Percentiles rank a stretch among this genome's conserved stretches.
Conservation (phyloP, 768 basidiomycete species). For the Gymnopilus junonius region DNA sequence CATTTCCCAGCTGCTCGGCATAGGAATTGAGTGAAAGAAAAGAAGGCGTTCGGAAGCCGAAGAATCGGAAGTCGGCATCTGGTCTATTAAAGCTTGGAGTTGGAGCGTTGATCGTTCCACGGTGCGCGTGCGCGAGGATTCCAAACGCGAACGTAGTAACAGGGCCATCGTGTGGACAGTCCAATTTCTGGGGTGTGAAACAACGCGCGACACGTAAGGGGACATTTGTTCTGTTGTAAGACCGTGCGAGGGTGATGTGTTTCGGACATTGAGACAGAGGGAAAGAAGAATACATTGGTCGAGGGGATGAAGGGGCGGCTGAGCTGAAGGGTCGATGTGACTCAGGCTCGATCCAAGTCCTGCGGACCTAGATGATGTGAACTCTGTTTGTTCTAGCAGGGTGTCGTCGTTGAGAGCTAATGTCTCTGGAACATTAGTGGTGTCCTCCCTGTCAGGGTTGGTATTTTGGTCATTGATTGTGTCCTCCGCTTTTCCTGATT, state of each 20-base stretch:
- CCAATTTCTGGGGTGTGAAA: slow-evolving; percentile 93
- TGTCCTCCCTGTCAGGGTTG: slow-evolving; percentile 11
- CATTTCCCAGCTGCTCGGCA: slow-evolving; percentile 94
- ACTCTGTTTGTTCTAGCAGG: slow-evolving; percentile 91
- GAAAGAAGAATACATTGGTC: slow-evolving; percentile 94
- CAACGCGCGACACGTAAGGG: slow-evolving; percentile 88
- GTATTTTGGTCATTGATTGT: slow-evolving; percentile 9
- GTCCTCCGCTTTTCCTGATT: slow-evolving; percentile 10
- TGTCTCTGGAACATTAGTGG: slow-evolving; percentile 67
- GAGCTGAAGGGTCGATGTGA: slow-evolving; percentile 81
- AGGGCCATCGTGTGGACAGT: slow-evolving; percentile 96
- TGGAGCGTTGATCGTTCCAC: slow-evolving; percentile 93
- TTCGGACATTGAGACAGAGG: slow-evolving; percentile 88
- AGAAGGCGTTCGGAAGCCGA: slow-evolving; percentile 71
- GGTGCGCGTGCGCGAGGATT: slow-evolving; percentile 86
- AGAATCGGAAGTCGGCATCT: slow-evolving; percentile 91
- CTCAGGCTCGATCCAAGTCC: slow-evolving; percentile 50
- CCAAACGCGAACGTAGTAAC: slow-evolving; percentile 89
- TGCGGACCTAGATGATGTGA: slow-evolving; percentile 72
- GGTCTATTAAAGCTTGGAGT: slow-evolving; percentile 94
- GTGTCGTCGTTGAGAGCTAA: slow-evolving; percentile 94
- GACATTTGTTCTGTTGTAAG: slow-evolving; percentile 92
- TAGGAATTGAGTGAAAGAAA: slow-evolving; percentile 78
- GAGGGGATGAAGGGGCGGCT: slow-evolving; percentile 88
- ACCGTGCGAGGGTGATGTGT: slow-evolving; percentile 88